Conservation (phyloP, 176 grass and related monocot species). For the Otatea glauca region DNA sequence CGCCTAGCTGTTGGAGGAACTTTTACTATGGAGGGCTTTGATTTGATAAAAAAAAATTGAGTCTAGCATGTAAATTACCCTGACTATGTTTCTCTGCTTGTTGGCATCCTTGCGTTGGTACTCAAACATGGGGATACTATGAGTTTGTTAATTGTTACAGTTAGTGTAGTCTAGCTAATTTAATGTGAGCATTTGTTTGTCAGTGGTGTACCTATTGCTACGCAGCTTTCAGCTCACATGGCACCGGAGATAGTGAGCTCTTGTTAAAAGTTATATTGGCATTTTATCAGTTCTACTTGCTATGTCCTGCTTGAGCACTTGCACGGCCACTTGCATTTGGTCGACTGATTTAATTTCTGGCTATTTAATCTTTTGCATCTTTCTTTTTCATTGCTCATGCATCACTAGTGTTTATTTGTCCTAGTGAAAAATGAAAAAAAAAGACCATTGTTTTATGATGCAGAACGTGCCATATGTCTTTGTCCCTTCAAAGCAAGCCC, state of each 20-base stretch:
- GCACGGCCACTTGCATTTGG: background rate
- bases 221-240: background rate
- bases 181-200: background rate
- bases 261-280: background rate
- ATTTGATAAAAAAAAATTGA: background rate
- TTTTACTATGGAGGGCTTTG: background rate
- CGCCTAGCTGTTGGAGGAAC: background rate
- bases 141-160: background rate
- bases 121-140: background rate
- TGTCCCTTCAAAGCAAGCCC: constrained; percentile 80
- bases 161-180: background rate
- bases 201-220: background rate
- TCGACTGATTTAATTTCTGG: background rate
- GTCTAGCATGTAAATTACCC: background rate
- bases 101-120: background rate
- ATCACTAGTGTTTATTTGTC: background rate
- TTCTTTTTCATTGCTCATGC: constrained; percentile 7
- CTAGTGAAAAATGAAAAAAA: background rate
- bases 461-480: constrained; percentile 92
- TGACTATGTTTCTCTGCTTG: background rate
- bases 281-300: background rate
- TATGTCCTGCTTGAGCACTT: constrained; percentile 24
- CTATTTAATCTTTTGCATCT: background rate
- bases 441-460: constrained; percentile 5
- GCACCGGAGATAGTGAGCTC: background rate